These are phyloP conservation scores for Pseudozyma sp. DNA, from an alignment of 1,284 basidiomycete species.

Conservation along the genomic window DNA sequence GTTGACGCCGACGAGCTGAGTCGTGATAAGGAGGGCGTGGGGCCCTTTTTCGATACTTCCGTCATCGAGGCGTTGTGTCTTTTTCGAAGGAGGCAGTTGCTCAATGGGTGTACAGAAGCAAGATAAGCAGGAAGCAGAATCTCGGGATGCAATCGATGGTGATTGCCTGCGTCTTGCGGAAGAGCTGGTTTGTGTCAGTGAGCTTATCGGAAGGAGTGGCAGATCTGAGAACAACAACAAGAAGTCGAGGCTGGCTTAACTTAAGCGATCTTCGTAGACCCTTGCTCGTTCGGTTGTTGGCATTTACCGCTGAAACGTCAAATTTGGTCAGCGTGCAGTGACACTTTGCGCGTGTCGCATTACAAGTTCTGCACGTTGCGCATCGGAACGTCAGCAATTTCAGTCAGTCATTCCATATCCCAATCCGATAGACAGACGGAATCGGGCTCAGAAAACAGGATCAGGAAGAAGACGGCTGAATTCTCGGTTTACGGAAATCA, in stretches of 20 bases:
- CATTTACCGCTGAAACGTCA: no score
- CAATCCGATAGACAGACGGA: background rate
- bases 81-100: no score
- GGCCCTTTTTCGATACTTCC: background rate
- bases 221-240: background rate
- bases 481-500: background rate
- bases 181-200: no score
- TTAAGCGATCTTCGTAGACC: no score
- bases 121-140: background rate
- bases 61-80: background rate
- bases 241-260: background rate
- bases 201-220: no score
- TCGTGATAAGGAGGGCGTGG: conserved; percentile 24
- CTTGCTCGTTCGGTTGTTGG: no score
- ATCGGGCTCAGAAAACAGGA: background rate
- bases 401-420: background rate
- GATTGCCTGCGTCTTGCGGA: no score
- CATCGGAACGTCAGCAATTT: conserved; percentile 6
- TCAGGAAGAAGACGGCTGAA: background rate
- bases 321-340: conserved; percentile 9
- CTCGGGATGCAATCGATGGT: no score
- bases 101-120: background rate
- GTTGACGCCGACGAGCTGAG: conserved; percentile 12
- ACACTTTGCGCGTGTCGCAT: background rate
- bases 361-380: background rate